These are phyloP conservation scores for Tripterygium wilfordii DNA, from an alignment of 177 flowering plant species.

Conservation along the genomic window DNA sequence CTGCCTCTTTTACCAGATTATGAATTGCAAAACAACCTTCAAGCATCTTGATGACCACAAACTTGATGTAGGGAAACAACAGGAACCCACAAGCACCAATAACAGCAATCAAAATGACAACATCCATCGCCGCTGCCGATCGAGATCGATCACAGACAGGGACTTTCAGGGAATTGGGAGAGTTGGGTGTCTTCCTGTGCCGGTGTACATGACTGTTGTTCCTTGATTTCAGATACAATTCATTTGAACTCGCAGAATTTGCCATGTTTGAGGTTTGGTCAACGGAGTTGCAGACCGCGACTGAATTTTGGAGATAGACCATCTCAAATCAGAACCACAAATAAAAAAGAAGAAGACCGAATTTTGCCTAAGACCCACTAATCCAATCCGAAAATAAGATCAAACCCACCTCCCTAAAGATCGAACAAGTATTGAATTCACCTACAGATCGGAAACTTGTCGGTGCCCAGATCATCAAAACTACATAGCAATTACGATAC, in stretches of 20 bases:
- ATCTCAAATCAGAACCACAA: constrained; percentile 26
- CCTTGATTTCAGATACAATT: constrained; percentile 25
- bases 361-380: neutral
- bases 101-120: constrained; percentile 64
- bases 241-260: constrained; percentile 20
- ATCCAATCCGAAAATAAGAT: constrained; percentile 4
- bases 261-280: constrained; percentile 40
- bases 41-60: constrained; percentile 16
- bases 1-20: constrained; percentile 35
- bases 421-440: too few species aligned
- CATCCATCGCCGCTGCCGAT: constrained; percentile 60
- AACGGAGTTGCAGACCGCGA: constrained; percentile 36
- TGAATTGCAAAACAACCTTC: constrained; percentile 20
- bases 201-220: constrained; percentile 19
- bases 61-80: constrained; percentile 50
- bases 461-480: too few species aligned
- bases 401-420: constrained; percentile 3
- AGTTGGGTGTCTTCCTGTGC: constrained; percentile 29
- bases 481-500: too few species aligned
- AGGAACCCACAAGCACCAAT: constrained; percentile 66
- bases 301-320: constrained; percentile 40
- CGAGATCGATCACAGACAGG: constrained; percentile 52
- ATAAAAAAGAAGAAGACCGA: neutral
- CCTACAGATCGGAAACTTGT: too few species aligned
- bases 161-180: constrained; percentile 22